Base-by-base conservation (phyloP, 805 yeast genomes). In the Myxozyma mucilagina region DNA sequence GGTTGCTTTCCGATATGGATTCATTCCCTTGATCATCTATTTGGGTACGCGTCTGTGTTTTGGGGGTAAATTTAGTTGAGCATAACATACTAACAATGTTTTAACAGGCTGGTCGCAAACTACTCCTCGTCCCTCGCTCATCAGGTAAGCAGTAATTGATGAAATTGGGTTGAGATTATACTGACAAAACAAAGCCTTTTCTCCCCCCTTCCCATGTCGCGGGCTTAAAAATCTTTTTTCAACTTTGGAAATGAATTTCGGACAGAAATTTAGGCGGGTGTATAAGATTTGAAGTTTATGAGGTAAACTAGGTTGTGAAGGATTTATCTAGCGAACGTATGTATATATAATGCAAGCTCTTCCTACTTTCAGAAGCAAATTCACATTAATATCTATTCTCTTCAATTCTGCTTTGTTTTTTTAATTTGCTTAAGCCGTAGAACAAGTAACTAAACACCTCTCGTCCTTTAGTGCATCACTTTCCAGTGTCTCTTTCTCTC, bases 21-120 rank as follows among this genome's bases (percentile, higher is more conserved):
- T 96, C 90, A 87, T 94, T 71, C 99, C 99, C 59, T 88, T 94
- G 73, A 87, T 94, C 67, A 80, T 94, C 73, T 94, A 94, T 80
- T 79, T 94, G 70, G 99, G 75, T 66, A 59, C 13, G 65, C 5
- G 13, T 36, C 20, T 13, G 35, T 31, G 16, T 16, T 35, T 18
- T 6, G 20, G 11, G 1, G 1, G 34, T 39, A 11, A 9, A 41
- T 5, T 36, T 11, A 16, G 6, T 10, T 39, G 38, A n/a, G 32
- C 11, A 52, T 54, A 35, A n/a, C 14, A 6, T 11, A 29, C 42
- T 59, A 16, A 47, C 43, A 8, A 43, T 29, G 4, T 55, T 51
- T 59, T 57, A 47, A 43, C 34, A 70, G 73, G 94, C 51, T 87
- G 91, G 91, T 75, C 83, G 60, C 84, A 89, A 69, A 86, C 93